A percentile compares a stretch with the other conserved stretches of the same genome.
These are phyloP conservation scores for Naganishia onofrii DNA, from an alignment of 768 basidiomycete species.

Conservation along the genomic window DNA sequence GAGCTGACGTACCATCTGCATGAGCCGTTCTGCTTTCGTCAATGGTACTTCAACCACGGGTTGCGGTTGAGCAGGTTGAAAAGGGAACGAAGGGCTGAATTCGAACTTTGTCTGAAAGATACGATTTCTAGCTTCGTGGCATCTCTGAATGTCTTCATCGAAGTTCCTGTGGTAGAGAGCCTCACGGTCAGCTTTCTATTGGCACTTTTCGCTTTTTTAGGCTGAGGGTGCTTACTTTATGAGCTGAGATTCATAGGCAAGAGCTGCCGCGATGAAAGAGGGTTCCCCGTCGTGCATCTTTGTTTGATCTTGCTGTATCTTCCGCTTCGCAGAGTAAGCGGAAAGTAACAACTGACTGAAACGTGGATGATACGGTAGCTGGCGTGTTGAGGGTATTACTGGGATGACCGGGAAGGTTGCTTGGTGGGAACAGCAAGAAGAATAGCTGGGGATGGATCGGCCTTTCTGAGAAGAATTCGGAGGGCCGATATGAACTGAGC, in stretches of 20 bases:
- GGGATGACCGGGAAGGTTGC: too few species aligned
- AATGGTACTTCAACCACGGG: not conserved
- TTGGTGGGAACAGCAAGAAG: too few species aligned
- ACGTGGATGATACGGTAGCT: too few species aligned
- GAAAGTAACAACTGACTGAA: too few species aligned
- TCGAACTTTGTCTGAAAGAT: not conserved
- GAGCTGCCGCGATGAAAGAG: too few species aligned
- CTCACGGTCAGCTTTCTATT: not conserved
- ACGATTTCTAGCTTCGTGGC: not conserved
- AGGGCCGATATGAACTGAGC: too few species aligned
- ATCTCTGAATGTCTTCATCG: not conserved
- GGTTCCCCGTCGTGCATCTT: too few species aligned
- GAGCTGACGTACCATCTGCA: not conserved
- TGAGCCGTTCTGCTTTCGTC: not conserved
- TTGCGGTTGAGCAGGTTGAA: not conserved
- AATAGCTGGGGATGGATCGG: too few species aligned
- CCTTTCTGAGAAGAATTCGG: too few species aligned
- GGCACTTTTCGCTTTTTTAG: not conserved
- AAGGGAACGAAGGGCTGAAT: not conserved
- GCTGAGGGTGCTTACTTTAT: not conserved
- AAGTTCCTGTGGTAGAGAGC: not conserved
- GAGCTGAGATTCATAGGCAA: not conserved
- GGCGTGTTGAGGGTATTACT: too few species aligned
- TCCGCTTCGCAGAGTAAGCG: too few species aligned
- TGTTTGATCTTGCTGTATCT: too few species aligned